A percentile compares a stretch with the other conserved stretches of the same genome.
phyloP scores from a whole-genome alignment of 768 basidiomycete genomes.

The Pulveroboletus sp. region DNA sequence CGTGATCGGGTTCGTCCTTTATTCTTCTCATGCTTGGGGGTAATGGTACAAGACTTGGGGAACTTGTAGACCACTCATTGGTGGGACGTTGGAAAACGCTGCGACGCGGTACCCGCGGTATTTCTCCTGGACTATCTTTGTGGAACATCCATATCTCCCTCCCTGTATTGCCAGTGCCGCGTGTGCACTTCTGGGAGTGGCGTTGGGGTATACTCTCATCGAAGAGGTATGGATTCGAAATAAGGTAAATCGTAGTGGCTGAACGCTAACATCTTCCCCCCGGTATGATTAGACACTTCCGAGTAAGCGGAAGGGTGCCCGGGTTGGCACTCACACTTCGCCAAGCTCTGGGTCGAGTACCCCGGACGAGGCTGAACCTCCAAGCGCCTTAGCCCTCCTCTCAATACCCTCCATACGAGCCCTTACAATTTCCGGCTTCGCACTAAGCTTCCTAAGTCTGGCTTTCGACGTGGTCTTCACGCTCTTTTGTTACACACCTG shows the following conservation, averaged over 20 bases:
- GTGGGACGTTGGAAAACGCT: conserved; percentile 8
- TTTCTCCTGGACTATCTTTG: conserved; percentile 8
- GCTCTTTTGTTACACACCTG: conserved; percentile 54
- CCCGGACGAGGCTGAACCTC: conserved; percentile 1
- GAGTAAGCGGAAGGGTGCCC: background rate
- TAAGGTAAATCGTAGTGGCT: background rate
- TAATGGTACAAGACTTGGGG: background rate
- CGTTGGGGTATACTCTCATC: conserved; percentile 1
- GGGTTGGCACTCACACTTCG: background rate
- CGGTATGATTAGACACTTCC: conserved; percentile 5
- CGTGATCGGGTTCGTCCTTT: background rate
- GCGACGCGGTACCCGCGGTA: conserved; percentile 4
- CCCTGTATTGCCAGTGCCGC: conserved; percentile 2
- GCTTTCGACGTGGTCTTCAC: conserved; percentile 62
- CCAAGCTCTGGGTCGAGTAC: background rate
- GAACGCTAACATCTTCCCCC: background rate
- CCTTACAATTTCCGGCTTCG: conserved; percentile 45
- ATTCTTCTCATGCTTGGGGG: background rate
- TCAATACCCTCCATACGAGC: conserved; percentile 48
- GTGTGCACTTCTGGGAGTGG: conserved; percentile 1
- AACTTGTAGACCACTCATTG: conserved; percentile 4
- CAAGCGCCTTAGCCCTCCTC: conserved; percentile 35
- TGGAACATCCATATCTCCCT: conserved; percentile 6
- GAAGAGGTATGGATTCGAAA: conserved; percentile 8
- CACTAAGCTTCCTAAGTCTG: conserved; percentile 47